Conservation (phyloP, 2,329 filamentous ascomycete species). For the Hirsutella rhossiliensis region DNA sequence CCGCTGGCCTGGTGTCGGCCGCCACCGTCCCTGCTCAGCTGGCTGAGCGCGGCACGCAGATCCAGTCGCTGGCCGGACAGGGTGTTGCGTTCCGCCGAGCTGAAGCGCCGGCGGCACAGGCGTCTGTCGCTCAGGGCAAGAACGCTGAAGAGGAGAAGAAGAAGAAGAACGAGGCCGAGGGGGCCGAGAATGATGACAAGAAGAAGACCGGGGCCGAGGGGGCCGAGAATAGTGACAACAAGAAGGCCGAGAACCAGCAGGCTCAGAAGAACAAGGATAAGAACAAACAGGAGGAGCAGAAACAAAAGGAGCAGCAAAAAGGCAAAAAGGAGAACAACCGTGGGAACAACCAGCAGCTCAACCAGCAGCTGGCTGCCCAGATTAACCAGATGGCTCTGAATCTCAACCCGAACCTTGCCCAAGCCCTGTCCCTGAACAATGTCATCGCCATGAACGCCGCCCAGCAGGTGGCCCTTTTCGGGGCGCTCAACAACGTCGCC, state of each 20-base stretch:
- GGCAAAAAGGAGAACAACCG: conserved; percentile 3
- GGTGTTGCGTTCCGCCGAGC: neutral
- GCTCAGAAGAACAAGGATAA: conserved; percentile 1
- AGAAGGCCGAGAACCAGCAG: neutral
- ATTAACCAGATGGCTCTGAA: conserved; percentile 11
- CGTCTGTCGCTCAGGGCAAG: neutral
- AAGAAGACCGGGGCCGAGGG: neutral
- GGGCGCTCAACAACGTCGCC: no score
- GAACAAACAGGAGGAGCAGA: conserved; percentile 2
- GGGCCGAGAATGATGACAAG: neutral
- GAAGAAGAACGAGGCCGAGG: neutral
- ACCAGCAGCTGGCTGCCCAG: conserved; percentile 10
- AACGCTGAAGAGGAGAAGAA: neutral
- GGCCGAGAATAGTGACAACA: neutral
- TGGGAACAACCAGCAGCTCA: conserved; percentile 5
- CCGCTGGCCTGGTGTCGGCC: conserved; percentile 18
- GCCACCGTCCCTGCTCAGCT: conserved; percentile 12
- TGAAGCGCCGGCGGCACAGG: neutral
- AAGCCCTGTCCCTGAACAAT: conserved; percentile 6
- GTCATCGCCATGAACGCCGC: conserved; percentile 12
- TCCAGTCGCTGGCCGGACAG: conserved; percentile 1
- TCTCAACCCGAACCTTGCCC: neutral
- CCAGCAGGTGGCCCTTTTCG: neutral
- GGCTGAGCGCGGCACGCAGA: conserved; percentile 5
- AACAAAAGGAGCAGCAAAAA: neutral